Evolutionary conservation across 768 basidiomycete genomes (phyloP), one percentile per base, ranked within the genome.

Genomic region (Leccinellum albellum): DNA sequence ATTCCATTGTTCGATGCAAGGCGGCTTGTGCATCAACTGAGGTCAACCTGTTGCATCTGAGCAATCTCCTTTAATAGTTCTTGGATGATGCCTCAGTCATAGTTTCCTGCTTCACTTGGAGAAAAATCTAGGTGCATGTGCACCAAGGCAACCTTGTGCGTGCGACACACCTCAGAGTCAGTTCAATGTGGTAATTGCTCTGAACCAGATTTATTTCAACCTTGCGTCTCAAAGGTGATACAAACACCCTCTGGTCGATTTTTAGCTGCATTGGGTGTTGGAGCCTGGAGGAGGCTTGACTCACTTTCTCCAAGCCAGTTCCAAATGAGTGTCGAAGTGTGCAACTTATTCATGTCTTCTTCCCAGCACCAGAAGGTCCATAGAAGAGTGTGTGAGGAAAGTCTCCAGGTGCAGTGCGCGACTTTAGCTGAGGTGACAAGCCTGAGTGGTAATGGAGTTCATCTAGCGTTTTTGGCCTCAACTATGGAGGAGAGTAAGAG

Each of bases 331-430:
- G 87, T 61, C 88, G 78, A 56, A 99, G 71, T 6, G 92, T 95
- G 60, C 90, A 91, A 63, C 88, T 87, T 64, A 98, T 94, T 35
- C 96, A 81, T 45, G 96, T 98, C 82, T 99, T 99, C 79, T 98
- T 98, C 15, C 96, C 96, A 14, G 96, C 94, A 21, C 96, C 96
- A 4, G 91, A 91, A 9, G 96, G 96, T 0, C 96, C 96, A 67
- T 98, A 99, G 76, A 98, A 96, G 2, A 99, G 83, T 77, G 97
- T 87, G 70, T 99, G 96, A 8, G 96, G 96, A 69, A 99, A 98
- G 77, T 98, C 95, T 1, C 92, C 91, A 1, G 91, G 88, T 1
- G 85, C 82, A 0, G 95, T 88, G 60, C 98, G 77, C 2, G 94
- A 88, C 58, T 81, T 82, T 31, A 98, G 77, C 24, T 96, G 83